Evolutionary conservation across 345 rosid genomes (phyloP).

Genomic region (Citrus mangshanensis): DNA sequence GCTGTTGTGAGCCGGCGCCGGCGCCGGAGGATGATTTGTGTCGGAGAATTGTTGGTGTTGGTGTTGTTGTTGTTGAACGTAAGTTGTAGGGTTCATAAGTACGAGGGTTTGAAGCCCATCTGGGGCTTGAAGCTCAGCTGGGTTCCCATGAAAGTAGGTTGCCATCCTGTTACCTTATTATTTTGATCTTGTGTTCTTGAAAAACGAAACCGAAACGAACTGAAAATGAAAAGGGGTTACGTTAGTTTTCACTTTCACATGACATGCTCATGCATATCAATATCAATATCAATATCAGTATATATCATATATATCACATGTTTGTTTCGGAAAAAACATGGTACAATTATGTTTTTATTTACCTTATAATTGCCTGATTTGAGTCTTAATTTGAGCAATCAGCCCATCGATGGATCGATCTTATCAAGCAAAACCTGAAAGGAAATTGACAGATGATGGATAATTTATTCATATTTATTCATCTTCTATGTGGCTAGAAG

Average conservation of each 20-base stretch:
- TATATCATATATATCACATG: neutral
- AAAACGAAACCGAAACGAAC: neutral
- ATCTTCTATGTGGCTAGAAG: too few species aligned
- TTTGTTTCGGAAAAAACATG: neutral
- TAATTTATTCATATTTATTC: too few species aligned
- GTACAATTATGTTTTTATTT: neutral
- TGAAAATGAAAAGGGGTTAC: constrained; percentile 19
- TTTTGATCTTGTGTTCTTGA: neutral
- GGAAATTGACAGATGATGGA: too few species aligned
- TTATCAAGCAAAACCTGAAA: constrained; percentile 22
- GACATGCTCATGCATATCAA: neutral
- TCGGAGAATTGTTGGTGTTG: constrained; percentile 42
- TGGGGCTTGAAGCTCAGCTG: constrained; percentile 59
- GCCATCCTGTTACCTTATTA: constrained; percentile 43
- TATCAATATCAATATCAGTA: neutral
- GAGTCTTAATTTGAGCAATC: constrained; percentile 6
- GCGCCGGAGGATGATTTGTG: constrained; percentile 41
- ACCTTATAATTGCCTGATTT: neutral
- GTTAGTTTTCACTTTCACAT: constrained; percentile 20
- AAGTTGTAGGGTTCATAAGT: constrained; percentile 91
- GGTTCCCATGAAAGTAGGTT: constrained; percentile 73
- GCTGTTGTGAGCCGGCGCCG: constrained; percentile 32
- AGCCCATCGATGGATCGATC: constrained; percentile 10
- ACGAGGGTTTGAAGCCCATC: constrained; percentile 89
- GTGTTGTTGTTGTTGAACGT: constrained; percentile 64